Evolutionary conservation across 2,329 filamentous ascomycete species (phyloP).

Genomic region (Emergomyces orientalis): DNA sequence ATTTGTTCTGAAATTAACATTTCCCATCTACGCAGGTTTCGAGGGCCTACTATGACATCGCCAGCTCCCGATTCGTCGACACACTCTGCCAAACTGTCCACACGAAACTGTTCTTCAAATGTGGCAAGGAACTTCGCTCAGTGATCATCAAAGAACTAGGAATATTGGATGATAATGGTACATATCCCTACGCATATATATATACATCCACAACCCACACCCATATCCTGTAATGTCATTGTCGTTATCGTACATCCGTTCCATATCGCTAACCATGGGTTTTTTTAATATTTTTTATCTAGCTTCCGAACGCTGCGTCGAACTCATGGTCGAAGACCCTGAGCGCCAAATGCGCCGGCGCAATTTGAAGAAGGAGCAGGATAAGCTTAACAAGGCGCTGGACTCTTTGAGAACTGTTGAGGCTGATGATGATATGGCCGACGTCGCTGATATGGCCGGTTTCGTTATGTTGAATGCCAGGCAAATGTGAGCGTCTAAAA

Average conservation of each 20-base stretch:
- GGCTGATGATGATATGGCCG: not conserved
- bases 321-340: conserved; percentile 31
- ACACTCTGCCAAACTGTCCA: conserved; percentile 31
- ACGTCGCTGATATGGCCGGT: not conserved
- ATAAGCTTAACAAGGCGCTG: conserved; percentile 28
- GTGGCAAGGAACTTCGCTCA: conserved; percentile 24
- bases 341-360: conserved; percentile 27
- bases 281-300: conserved; percentile 1
- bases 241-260: not conserved
- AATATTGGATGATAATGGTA: conserved; percentile 27
- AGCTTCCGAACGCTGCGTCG: conserved; percentile 28
- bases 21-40: conserved; percentile 20
- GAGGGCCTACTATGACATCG: conserved; percentile 33
- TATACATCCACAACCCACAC: not conserved
- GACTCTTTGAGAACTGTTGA: conserved; percentile 18
- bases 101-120: conserved; percentile 29
- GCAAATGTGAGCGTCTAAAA: not conserved
- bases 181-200: conserved; percentile 5
- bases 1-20: conserved; percentile 9
- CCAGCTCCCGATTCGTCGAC: conserved; percentile 32
- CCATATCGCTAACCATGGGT: not conserved
- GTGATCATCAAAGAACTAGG: conserved; percentile 25
- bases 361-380: conserved; percentile 24
- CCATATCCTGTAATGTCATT: too few relatives aligned
- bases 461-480: not conserved